These are phyloP conservation scores for Pseudoturritis turrita DNA, from an alignment of 345 rosid species.

Conservation along the genomic window DNA sequence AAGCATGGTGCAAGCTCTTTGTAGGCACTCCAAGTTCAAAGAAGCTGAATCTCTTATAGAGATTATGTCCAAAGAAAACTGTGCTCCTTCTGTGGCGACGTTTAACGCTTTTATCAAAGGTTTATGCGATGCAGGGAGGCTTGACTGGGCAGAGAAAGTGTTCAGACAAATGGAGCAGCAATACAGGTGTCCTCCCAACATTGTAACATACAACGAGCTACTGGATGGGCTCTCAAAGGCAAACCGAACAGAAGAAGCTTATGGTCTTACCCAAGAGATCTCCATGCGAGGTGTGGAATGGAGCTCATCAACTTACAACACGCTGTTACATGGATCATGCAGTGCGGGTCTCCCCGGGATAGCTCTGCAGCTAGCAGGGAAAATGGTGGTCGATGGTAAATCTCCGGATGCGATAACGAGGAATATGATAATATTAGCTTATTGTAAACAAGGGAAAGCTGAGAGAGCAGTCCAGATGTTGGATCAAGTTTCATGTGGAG, in stretches of 20 bases:
- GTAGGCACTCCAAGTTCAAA: constrained; percentile 54
- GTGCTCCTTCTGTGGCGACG: constrained; percentile 61
- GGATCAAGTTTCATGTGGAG: constrained; percentile 35
- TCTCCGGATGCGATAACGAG: constrained; percentile 60
- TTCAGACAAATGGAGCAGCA: constrained; percentile 47
- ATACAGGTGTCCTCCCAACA: constrained; percentile 51
- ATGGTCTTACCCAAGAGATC: constrained; percentile 45
- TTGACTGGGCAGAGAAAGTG: constrained; percentile 55
- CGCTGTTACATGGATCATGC: constrained; percentile 57
- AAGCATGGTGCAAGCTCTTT: constrained; percentile 75
- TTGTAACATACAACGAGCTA: constrained; percentile 63
- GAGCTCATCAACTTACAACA: constrained; percentile 59
- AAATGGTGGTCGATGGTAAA: constrained; percentile 51
- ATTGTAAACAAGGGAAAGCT: constrained; percentile 50
- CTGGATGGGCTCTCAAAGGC: constrained; percentile 53
- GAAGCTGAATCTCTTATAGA: constrained; percentile 61
- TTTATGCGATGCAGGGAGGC: constrained; percentile 56
- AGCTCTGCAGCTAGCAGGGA: constrained; percentile 55
- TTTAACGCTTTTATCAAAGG: constrained; percentile 67
- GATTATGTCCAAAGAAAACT: constrained; percentile 50
- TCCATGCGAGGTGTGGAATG: constrained; percentile 41
- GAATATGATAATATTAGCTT: constrained; percentile 51
- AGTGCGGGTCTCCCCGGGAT: constrained; percentile 41
- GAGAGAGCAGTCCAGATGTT: constrained; percentile 41
- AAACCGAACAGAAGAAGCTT: constrained; percentile 42